Evolutionary conservation across 768 basidiomycete genomes (phyloP).

Genomic region (Rubroboletus pulcherrimus): DNA sequence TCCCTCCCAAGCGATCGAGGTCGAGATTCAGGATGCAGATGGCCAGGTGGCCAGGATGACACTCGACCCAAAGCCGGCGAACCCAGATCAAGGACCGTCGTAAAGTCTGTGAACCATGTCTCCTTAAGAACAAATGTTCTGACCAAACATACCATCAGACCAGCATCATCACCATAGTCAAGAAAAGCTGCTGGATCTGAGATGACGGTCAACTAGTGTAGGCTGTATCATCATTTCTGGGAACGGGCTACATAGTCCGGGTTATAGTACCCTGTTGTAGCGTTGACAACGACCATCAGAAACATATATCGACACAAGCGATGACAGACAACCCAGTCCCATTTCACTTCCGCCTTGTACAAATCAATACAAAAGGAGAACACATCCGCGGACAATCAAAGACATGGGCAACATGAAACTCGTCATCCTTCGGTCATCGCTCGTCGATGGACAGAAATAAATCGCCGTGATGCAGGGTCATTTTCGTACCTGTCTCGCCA

Average conservation of each 20-base stretch:
- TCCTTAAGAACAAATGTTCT: background rate
- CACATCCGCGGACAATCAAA: background rate
- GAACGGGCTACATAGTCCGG: too few relatives aligned
- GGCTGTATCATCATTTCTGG: background rate
- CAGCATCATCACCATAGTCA: background rate
- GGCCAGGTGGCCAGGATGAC: conserved; percentile 65
- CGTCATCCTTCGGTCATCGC: conserved; percentile 1
- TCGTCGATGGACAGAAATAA: conserved; percentile 5
- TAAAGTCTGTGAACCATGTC: background rate
- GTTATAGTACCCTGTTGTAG: background rate
- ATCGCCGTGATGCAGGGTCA: conserved; percentile 18
- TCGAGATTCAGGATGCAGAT: conserved; percentile 71
- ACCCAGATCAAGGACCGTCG: background rate
- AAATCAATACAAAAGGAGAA: conserved; percentile 12
- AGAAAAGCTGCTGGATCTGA: too few relatives aligned
- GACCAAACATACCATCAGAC: background rate
- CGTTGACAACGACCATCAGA: background rate
- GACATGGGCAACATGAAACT: background rate
- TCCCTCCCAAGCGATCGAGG: conserved; percentile 47
- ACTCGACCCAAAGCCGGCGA: conserved; percentile 24
- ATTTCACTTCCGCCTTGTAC: background rate
- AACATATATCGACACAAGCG: background rate
- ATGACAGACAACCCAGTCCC: background rate
- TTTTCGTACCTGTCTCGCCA: conserved; percentile 25
- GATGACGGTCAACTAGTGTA: background rate